Evolutionary conservation across 257 asterid species (phyloP).

Genomic region (Eustoma russellianum): DNA sequence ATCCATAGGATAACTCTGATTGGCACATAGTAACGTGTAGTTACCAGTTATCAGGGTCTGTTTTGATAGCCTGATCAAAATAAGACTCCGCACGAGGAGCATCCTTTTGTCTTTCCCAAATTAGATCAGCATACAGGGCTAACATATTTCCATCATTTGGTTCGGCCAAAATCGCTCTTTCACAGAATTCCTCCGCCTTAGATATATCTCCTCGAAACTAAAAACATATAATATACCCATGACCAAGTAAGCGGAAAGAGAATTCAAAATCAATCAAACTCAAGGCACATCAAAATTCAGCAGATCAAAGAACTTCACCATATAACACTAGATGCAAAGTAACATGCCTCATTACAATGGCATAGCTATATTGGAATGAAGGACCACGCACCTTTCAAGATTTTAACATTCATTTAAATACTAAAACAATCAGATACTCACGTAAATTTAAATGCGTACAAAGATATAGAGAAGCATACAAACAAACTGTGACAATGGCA

Average conservation of each 20-base stretch:
- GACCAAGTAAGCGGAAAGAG: neutral
- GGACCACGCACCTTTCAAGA: neutral
- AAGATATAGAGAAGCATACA: too few species aligned
- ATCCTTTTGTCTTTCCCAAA: constrained; percentile 69
- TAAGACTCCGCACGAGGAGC: constrained; percentile 59
- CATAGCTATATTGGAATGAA: neutral
- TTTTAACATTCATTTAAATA: too few species aligned
- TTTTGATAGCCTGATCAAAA: constrained; percentile 71
- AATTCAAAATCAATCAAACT: too few species aligned
- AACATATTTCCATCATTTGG: constrained; percentile 60
- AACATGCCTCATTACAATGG: too few species aligned
- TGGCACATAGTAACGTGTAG: neutral
- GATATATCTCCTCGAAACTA: constrained; percentile 61
- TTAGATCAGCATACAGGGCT: constrained; percentile 81
- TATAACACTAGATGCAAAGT: neutral
- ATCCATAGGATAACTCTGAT: too few species aligned
- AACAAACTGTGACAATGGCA: too few species aligned
- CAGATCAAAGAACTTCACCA: neutral
- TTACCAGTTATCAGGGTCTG: constrained; percentile 76
- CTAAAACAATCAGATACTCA: too few species aligned
- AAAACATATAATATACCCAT: constrained; percentile 3
- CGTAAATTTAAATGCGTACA: too few species aligned
- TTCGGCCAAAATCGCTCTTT: constrained; percentile 62
- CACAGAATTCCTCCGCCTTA: constrained; percentile 84
- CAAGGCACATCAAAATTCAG: neutral